Conservation (phyloP, 139 green algal species). For the Chlamydomonas eustigma region DNA sequence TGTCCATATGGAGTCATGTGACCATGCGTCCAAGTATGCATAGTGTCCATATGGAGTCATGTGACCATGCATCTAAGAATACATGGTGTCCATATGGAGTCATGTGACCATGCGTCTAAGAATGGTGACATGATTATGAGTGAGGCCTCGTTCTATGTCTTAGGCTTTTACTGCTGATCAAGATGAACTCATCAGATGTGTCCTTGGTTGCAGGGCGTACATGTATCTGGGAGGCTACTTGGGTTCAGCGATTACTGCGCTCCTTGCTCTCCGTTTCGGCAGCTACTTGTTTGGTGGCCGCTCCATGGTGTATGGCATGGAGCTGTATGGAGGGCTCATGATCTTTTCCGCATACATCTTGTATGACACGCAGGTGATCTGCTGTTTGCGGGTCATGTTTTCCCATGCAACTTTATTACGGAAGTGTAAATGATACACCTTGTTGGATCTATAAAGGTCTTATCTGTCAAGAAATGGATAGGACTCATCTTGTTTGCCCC, state of each 20-base stretch:
- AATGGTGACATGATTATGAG: slow-evolving; percentile 28
- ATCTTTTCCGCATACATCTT: slow-evolving; percentile 69
- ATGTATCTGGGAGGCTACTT: slow-evolving; percentile 55
- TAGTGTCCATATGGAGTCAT: too few species aligned
- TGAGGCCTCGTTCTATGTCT: background rate
- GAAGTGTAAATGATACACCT: too few species aligned
- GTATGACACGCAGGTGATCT: slow-evolving; percentile 64
- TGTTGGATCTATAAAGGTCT: too few species aligned
- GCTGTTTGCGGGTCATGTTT: too few species aligned
- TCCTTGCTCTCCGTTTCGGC: slow-evolving; percentile 51
- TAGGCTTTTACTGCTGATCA: background rate
- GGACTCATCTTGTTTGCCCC: too few species aligned
- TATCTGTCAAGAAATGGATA: too few species aligned
- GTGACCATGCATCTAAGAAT: too few species aligned
- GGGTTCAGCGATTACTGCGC: slow-evolving; percentile 23
- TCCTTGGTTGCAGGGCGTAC: slow-evolving; percentile 27
- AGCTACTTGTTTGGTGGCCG: slow-evolving; percentile 42
- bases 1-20: too few species aligned
- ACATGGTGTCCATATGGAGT: too few species aligned
- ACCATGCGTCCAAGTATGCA: too few species aligned
- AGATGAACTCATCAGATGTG: background rate
- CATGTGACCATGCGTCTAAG: too few species aligned
- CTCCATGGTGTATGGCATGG: slow-evolving; percentile 27
- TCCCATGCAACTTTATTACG: too few species aligned
- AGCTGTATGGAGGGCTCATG: slow-evolving; percentile 66